A percentile compares a stretch with the other conserved stretches of the same genome.
These are phyloP conservation scores for Corymbia calophylla DNA, from an alignment of 441 rosid genomes.

Conservation along the genomic window DNA sequence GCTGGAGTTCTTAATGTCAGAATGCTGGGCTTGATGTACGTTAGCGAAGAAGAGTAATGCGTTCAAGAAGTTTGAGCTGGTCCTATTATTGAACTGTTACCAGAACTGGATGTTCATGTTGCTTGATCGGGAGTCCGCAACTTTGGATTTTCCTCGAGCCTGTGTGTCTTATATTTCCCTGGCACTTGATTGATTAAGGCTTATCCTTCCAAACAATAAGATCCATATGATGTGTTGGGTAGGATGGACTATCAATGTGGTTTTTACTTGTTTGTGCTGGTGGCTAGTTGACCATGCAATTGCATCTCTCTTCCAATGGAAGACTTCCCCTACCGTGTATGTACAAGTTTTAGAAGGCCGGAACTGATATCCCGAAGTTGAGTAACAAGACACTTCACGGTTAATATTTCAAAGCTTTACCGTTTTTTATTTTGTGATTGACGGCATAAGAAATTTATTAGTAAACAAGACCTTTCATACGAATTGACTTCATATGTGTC, in stretches of 20 bases:
- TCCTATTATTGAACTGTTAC: not conserved
- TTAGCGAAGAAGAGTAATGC: not conserved
- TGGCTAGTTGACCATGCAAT: not conserved
- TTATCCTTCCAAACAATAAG: not conserved
- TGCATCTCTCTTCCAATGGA: not conserved
- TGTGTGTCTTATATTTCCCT: not conserved
- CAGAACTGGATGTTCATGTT: not conserved
- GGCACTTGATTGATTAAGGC: not conserved
- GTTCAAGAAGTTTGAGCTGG: not conserved
- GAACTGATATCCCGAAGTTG: not conserved
- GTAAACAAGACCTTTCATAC: not conserved
- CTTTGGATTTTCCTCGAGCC: not conserved
- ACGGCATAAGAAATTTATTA: not conserved
- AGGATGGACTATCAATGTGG: not conserved
- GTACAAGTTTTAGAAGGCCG: not conserved
- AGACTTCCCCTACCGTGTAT: not conserved
- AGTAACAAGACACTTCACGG: not conserved
- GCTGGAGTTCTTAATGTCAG: not conserved
- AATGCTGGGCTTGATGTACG: not conserved
- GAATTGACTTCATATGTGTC: not conserved
- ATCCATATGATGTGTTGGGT: not conserved
- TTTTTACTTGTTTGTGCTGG: not conserved
- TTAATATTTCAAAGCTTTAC: not conserved
- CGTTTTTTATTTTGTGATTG: not conserved
- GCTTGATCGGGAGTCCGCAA: not conserved